phyloP scores from a whole-genome alignment of 2,329 filamentous ascomycete species.

The Talaromyces marneffei region DNA sequence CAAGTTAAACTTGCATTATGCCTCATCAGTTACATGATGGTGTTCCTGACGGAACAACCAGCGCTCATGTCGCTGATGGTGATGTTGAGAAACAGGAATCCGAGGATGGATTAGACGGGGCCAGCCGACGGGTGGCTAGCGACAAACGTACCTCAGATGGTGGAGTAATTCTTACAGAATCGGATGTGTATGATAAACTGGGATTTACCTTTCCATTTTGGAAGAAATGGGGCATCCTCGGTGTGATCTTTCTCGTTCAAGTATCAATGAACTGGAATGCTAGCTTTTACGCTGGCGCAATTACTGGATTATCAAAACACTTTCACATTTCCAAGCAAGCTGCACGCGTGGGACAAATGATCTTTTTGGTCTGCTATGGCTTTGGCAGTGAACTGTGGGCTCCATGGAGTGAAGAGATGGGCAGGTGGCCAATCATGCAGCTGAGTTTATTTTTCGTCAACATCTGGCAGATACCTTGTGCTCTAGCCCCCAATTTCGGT shows the following conservation, averaged over 20 bases:
- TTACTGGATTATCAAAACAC: constrained; percentile 56
- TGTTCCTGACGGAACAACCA: constrained; percentile 9
- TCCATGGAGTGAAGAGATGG: constrained; percentile 77
- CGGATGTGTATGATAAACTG: constrained; percentile 59
- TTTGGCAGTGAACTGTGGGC: constrained; percentile 86
- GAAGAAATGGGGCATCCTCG: constrained; percentile 66
- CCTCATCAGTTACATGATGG: constrained; percentile 13
- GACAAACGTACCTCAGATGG: constrained; percentile 18
- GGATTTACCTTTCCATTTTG: constrained; percentile 55
- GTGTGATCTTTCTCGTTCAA: constrained; percentile 64
- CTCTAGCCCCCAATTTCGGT: constrained; percentile 64
- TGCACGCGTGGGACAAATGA: constrained; percentile 65
- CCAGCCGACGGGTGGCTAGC: neutral
- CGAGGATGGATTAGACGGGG: constrained; percentile 4
- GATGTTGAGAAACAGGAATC: constrained; percentile 14
- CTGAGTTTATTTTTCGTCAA: constrained; percentile 68
- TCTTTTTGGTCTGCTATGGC: constrained; percentile 71
- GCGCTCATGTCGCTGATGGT: constrained; percentile 11
- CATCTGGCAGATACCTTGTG: constrained; percentile 67
- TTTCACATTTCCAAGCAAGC: constrained; percentile 62
- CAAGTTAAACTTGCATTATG: constrained; percentile 7
- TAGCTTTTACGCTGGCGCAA: constrained; percentile 63
- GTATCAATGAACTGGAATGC: constrained; percentile 75
- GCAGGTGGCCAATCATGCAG: constrained; percentile 69
- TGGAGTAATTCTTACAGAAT: constrained; percentile 42